Percentiles rank a stretch among this genome's conserved stretches.
Conservation (phyloP, 352 stramenopile genomes). For the Phytophthora sojae region DNA sequence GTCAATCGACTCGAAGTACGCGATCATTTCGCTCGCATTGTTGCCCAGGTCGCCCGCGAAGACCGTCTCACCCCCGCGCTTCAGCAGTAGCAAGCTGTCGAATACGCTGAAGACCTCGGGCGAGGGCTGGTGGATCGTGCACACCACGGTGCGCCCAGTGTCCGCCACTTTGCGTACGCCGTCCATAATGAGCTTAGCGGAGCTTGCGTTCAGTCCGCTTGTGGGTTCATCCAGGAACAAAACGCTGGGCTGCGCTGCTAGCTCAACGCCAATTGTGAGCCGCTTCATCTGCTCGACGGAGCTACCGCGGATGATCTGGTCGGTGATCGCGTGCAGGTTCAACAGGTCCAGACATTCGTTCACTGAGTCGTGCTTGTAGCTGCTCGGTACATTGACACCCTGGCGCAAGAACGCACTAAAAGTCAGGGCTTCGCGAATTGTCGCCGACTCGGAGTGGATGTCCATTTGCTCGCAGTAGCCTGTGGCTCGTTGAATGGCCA, state of each 20-base stretch:
- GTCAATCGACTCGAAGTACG: too few relatives aligned
- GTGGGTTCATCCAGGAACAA: constrained; percentile 78
- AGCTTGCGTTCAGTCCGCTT: constrained; percentile 81
- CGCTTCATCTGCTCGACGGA: constrained; percentile 40
- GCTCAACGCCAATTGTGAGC: constrained; percentile 43
- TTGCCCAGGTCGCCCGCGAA: constrained; percentile 1
- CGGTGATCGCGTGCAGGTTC: constrained; percentile 28
- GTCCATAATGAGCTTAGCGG: constrained; percentile 88
- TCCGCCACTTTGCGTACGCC: constrained; percentile 87
- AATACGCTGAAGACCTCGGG: constrained; percentile 12
- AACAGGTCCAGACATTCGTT: constrained; percentile 36
- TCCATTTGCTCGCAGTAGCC: too few relatives aligned
- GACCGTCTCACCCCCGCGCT: not conserved
- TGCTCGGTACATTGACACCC: constrained; percentile 40
- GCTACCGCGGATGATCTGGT: constrained; percentile 48
- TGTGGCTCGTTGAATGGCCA: too few relatives aligned
- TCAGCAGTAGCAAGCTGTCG: constrained; percentile 33
- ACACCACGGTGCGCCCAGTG: constrained; percentile 36
- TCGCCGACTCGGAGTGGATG: constrained; percentile 29
- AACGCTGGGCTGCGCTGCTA: constrained; percentile 32
- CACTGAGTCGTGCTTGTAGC: constrained; percentile 13
- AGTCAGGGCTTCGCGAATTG: constrained; percentile 66
- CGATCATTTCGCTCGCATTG: constrained; percentile 31
- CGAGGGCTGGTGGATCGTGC: too few relatives aligned
- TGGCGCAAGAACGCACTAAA: too few relatives aligned